A percentile compares a stretch with the other conserved stretches of the same genome.
phyloP scores from a whole-genome alignment of 495 filamentous ascomycete genomes.

The Cercophora sp. region DNA sequence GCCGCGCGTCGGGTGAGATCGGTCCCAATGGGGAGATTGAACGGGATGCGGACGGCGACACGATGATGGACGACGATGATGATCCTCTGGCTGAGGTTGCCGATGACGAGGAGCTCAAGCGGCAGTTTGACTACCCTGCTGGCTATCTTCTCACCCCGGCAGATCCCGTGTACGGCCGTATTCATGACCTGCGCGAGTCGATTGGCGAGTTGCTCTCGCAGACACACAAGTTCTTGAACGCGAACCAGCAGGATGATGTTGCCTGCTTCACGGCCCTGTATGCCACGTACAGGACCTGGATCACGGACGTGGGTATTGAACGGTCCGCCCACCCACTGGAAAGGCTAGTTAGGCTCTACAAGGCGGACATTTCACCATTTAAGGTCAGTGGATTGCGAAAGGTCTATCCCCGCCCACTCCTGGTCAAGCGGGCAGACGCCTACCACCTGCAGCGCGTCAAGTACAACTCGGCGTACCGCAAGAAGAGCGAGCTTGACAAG shows the following conservation, averaged over 20 bases:
- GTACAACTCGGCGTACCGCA: constrained; percentile 84
- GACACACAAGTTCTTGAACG: constrained; percentile 77
- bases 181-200: constrained; percentile 76
- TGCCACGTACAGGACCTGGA: constrained; percentile 90
- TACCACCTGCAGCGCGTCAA: constrained; percentile 91
- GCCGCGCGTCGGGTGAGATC: constrained; percentile 54
- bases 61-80: constrained; percentile 54
- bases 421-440: constrained; percentile 85
- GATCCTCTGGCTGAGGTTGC: constrained; percentile 63
- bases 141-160: constrained; percentile 73
- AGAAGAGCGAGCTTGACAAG: constrained; percentile 80
- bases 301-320: constrained; percentile 95
- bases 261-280: constrained; percentile 91
- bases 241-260: constrained; percentile 91
- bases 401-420: constrained; percentile 81
- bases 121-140: constrained; percentile 77
- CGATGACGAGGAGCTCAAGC: constrained; percentile 77
- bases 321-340: constrained; percentile 91
- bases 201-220: constrained; percentile 76
- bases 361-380: constrained; percentile 82
- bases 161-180: constrained; percentile 58
- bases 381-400: constrained; percentile 92
- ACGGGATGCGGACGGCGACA: constrained; percentile 40
- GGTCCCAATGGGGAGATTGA: constrained; percentile 37
- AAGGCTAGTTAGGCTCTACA: constrained; percentile 73